Conservation (phyloP, 305 asterid species). For the Fraxinus greggii region DNA sequence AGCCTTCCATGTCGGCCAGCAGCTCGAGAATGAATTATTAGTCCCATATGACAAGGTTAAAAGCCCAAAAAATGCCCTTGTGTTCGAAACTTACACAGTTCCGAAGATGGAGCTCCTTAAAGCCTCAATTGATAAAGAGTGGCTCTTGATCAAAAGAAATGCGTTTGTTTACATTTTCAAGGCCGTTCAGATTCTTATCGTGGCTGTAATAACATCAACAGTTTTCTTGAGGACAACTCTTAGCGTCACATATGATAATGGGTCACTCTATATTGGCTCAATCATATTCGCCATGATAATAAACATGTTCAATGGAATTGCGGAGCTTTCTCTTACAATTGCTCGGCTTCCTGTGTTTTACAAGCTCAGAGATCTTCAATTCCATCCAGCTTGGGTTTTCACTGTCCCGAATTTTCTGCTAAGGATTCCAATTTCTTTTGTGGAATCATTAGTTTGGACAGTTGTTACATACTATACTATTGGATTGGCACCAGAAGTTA, state of each 20-base stretch:
- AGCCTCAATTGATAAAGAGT: constrained; percentile 28
- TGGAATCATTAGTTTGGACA: constrained; percentile 33
- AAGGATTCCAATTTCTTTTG: constrained; percentile 29
- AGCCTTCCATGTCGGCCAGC: constrained; percentile 25
- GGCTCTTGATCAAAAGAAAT: constrained; percentile 33
- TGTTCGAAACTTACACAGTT: constrained; percentile 20
- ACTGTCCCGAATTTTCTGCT: constrained; percentile 33
- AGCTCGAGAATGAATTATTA: constrained; percentile 21
- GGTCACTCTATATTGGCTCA: constrained; percentile 32
- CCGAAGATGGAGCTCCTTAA: constrained; percentile 24
- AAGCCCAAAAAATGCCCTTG: constrained; percentile 26
- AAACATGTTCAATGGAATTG: constrained; percentile 30
- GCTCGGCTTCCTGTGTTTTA: constrained; percentile 33
- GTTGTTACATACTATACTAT: constrained; percentile 31
- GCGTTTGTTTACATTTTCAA: constrained; percentile 27
- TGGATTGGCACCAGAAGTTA: constrained; percentile 35
- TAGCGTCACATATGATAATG: constrained; percentile 22
- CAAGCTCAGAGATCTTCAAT: constrained; percentile 33
- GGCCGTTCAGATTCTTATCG: constrained; percentile 24
- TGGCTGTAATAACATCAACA: constrained; percentile 32
- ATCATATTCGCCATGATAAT: constrained; percentile 25
- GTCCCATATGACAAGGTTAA: constrained; percentile 22
- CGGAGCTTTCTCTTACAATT: constrained; percentile 34
- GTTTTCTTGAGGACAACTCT: constrained; percentile 33
- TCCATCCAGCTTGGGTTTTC: constrained; percentile 39